phyloP scores from a whole-genome alignment of 1,139 yeast genomes.

The Yamadazyma songkhlaensis region DNA sequence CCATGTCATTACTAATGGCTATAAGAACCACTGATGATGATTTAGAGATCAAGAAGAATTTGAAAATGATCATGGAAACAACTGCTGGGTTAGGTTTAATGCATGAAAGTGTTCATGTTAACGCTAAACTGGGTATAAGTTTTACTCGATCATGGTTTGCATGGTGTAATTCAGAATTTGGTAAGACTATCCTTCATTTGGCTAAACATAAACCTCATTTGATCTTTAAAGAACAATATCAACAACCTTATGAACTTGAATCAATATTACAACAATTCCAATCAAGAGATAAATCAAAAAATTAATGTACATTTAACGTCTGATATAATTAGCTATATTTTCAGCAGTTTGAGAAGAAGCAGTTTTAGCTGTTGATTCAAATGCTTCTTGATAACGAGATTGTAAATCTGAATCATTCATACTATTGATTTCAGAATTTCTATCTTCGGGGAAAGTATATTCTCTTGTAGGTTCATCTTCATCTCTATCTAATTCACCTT shows the following conservation, averaged over 20 bases:
- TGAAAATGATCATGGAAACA: slow-evolving; percentile 52
- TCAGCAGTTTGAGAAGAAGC: slow-evolving; percentile 69
- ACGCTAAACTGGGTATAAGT: slow-evolving; percentile 41
- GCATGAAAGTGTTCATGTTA: slow-evolving; percentile 80
- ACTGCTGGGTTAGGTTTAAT: slow-evolving; percentile 78
- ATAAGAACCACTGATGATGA: slow-evolving; percentile 77
- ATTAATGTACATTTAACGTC: slow-evolving; percentile 27
- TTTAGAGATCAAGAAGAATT: slow-evolving; percentile 53
- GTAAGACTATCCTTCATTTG: slow-evolving; percentile 73
- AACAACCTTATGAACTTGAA: slow-evolving; percentile 25
- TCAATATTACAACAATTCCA: not conserved
- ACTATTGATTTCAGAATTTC: slow-evolving; percentile 54
- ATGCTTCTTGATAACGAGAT: slow-evolving; percentile 69
- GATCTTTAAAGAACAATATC: slow-evolving; percentile 50
- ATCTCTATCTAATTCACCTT: slow-evolving; percentile 63
- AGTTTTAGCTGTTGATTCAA: slow-evolving; percentile 58
- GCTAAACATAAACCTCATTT: slow-evolving; percentile 74
- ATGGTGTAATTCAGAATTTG: slow-evolving; percentile 93
- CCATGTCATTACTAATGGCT: slow-evolving; percentile 73
- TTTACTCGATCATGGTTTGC: slow-evolving; percentile 87
- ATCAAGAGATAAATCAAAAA: too few species aligned
- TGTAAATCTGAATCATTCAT: slow-evolving; percentile 54
- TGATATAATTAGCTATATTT: slow-evolving; percentile 65
- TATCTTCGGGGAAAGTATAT: slow-evolving; percentile 74
- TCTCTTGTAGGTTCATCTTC: slow-evolving; percentile 67